These are phyloP conservation scores for Extremus antarcticus DNA, from an alignment of 495 filamentous ascomycete genomes.

Conservation along the genomic window DNA sequence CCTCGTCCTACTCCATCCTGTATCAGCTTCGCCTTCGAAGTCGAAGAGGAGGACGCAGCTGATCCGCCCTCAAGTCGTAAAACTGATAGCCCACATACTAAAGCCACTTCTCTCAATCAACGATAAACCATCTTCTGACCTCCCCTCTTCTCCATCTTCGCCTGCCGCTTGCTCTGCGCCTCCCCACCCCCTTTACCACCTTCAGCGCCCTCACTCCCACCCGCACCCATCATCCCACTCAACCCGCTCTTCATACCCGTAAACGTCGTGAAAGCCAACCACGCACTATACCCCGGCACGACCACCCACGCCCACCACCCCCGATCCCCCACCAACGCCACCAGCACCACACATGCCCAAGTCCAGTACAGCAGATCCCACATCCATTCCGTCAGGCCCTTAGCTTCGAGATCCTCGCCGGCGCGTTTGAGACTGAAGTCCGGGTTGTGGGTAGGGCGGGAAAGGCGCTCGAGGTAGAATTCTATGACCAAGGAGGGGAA, in stretches of 20 bases:
- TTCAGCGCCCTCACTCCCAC: constrained; percentile 16
- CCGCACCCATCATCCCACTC: constrained; percentile 21
- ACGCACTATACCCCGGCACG: constrained; percentile 30
- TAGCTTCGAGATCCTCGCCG: constrained; percentile 81
- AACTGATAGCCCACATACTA: too few species aligned
- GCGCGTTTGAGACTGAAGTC: constrained; percentile 54
- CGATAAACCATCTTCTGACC: constrained; percentile 31
- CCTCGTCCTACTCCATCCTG: too few species aligned
- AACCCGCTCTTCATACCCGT: constrained; percentile 23
- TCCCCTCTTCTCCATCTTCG: constrained; percentile 33
- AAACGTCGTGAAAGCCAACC: constrained; percentile 27
- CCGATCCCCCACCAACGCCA: constrained; percentile 27
- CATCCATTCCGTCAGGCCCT: constrained; percentile 92
- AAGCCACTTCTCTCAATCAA: too few species aligned
- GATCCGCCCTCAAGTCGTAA: background rate
- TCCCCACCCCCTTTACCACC: constrained; percentile 4
- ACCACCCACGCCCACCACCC: constrained; percentile 31
- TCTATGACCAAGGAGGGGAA: constrained; percentile 67
- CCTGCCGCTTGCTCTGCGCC: constrained; percentile 28
- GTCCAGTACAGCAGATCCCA: constrained; percentile 91
- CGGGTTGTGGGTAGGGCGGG: constrained; percentile 58
- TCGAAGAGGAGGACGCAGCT: too few species aligned
- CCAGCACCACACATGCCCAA: constrained; percentile 38
- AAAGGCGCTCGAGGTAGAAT: constrained; percentile 69
- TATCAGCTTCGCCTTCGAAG: too few species aligned